Evolutionary conservation across 495 filamentous ascomycete genomes (phyloP).

Genomic region (Beverwykella pulmonaria): DNA sequence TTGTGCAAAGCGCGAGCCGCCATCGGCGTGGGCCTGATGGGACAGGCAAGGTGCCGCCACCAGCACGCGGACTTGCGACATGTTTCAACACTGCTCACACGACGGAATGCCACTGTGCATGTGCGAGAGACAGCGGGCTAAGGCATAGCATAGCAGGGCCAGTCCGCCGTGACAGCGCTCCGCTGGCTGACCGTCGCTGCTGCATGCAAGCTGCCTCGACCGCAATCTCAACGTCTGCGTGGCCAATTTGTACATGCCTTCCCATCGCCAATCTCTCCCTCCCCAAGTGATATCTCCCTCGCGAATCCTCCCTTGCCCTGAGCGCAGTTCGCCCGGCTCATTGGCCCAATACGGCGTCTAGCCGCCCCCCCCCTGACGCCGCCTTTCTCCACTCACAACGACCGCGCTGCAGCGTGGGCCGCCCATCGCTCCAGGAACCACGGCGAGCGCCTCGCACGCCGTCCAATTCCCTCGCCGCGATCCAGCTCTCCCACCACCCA

Average conservation of each 20-base stretch:
- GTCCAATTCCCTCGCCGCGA: slow-evolving; percentile 20
- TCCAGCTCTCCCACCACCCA: slow-evolving; percentile 1
- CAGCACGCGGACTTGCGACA: neutral
- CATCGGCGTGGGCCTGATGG: no score
- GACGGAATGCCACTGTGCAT: neutral
- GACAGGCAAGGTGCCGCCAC: neutral
- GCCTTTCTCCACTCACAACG: neutral
- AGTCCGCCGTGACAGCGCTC: neutral
- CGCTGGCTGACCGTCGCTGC: neutral
- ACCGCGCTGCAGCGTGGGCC: neutral
- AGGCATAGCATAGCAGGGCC: neutral
- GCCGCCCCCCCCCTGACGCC: neutral
- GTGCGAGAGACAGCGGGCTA: neutral
- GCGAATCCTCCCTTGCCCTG: neutral
- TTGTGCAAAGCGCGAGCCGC: neutral
- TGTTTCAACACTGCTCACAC: neutral
- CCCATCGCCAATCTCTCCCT: slow-evolving; percentile 5
- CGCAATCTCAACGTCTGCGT: slow-evolving; percentile 1
- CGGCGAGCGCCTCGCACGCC: neutral
- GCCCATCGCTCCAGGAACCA: neutral
- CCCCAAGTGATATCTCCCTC: neutral
- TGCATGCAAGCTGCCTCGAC: neutral
- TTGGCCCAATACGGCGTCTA: neutral
- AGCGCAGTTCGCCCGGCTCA: neutral
- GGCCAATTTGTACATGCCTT: neutral